A percentile compares a stretch with the other conserved stretches of the same genome.
Evolutionary conservation across 2,329 filamentous ascomycete genomes (phyloP).

Genomic region (Venturia oleaginea): DNA sequence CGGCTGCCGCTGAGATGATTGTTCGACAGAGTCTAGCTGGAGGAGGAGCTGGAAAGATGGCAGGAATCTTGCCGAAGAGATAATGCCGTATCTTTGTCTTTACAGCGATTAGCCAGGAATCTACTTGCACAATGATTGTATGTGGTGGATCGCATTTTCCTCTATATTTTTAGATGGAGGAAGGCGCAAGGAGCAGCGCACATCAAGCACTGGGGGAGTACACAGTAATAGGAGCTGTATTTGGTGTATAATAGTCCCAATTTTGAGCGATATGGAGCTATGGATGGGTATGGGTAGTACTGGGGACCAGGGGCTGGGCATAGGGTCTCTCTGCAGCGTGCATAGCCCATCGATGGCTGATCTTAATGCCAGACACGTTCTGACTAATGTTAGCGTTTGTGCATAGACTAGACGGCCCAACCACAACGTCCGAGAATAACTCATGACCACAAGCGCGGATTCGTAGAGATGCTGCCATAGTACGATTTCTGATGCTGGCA

Average conservation of each 20-base stretch:
- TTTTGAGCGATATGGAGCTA: conserved; percentile 5
- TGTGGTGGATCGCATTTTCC: not conserved
- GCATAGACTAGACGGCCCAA: not conserved
- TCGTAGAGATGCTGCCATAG: too few species aligned
- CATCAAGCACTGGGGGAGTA: not conserved
- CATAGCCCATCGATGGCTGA: not conserved
- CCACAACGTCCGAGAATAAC: too few species aligned
- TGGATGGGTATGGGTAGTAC: not conserved
- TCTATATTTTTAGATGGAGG: not conserved
- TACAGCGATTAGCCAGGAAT: not conserved
- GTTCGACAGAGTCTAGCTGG: conserved; percentile 79
- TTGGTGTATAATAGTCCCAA: not conserved
- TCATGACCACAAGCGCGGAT: too few species aligned
- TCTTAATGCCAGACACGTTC: not conserved
- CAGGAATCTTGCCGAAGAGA: conserved; percentile 10
- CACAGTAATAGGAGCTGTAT: not conserved
- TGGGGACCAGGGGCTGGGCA: not conserved
- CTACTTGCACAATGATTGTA: not conserved
- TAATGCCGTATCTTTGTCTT: not conserved
- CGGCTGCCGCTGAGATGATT: conserved; percentile 86
- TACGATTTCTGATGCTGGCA: too few species aligned
- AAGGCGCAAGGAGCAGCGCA: not conserved
- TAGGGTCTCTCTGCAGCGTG: not conserved
- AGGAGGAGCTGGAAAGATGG: conserved; percentile 32
- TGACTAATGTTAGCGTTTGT: not conserved